Evolutionary conservation across 306 rosid species (phyloP).

Genomic region (Quercus variabilis): DNA sequence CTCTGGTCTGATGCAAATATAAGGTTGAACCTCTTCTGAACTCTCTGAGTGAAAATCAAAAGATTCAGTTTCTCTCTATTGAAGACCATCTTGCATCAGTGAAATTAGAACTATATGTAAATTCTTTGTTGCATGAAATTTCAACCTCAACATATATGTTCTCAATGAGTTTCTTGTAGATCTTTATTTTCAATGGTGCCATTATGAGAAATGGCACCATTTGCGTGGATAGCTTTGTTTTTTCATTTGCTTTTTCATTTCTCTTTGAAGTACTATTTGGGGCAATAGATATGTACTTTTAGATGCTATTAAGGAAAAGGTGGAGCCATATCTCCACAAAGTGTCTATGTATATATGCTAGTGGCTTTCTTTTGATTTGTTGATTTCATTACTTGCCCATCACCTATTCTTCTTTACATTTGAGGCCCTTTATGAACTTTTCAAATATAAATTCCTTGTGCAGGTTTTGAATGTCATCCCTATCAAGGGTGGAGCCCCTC

Average conservation of each 20-base stretch:
- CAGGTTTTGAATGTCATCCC: constrained; percentile 72
- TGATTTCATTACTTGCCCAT: not conserved
- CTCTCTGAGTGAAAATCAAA: not conserved
- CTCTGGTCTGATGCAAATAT: not conserved
- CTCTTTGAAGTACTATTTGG: too few species aligned
- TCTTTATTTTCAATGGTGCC: not conserved
- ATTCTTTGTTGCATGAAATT: not conserved
- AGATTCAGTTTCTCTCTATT: not conserved
- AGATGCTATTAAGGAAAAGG: too few species aligned
- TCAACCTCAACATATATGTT: not conserved
- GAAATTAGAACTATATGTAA: not conserved
- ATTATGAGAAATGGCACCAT: constrained; percentile 2
- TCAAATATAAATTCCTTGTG: not conserved
- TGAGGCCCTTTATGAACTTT: not conserved
- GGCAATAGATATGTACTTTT: too few species aligned
- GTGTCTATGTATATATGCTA: not conserved
- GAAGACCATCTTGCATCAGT: not conserved
- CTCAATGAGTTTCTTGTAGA: not conserved
- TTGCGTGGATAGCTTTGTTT: too few species aligned
- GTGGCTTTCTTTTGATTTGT: not conserved
- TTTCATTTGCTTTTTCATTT: too few species aligned
- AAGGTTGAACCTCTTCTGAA: not conserved
- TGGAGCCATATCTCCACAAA: too few species aligned
- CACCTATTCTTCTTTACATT: too few species aligned
- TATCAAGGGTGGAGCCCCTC: constrained; percentile 69